Conservation (phyloP, 768 basidiomycete genomes). For the Gloeostereum incarnatum region DNA sequence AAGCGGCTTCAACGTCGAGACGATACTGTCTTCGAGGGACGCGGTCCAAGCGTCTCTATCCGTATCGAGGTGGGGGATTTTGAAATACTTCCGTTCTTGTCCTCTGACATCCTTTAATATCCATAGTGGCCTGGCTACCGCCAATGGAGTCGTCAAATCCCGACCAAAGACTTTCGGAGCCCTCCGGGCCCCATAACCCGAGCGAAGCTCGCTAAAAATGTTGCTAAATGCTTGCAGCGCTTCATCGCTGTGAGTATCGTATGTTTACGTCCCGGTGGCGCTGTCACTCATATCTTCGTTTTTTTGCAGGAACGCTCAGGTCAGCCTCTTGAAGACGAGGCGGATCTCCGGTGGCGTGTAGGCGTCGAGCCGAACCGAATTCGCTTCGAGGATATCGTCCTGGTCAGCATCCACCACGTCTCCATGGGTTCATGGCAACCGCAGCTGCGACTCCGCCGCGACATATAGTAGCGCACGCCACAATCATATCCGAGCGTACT, state of each 20-base stretch:
- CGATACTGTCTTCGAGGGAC: slow-evolving; percentile 57
- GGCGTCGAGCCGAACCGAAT: slow-evolving; percentile 43
- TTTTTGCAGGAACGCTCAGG: slow-evolving; percentile 34
- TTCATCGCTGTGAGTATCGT: slow-evolving; percentile 46
- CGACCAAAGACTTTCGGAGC: slow-evolving; percentile 71
- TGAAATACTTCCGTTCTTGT: slow-evolving; percentile 1
- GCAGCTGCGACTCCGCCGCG: slow-evolving; percentile 53
- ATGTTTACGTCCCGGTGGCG: background rate
- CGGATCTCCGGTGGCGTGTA: slow-evolving; percentile 55
- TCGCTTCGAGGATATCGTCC: slow-evolving; percentile 54
- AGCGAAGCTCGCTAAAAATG: slow-evolving; percentile 69
- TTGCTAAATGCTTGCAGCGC: slow-evolving; percentile 66
- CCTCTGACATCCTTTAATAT: slow-evolving; percentile 7
- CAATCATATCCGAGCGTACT: too few species aligned
- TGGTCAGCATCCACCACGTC: slow-evolving; percentile 77
- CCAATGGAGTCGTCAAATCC: slow-evolving; percentile 74
- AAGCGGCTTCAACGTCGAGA: slow-evolving; percentile 48
- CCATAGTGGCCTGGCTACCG: slow-evolving; percentile 76
- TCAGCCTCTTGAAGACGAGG: slow-evolving; percentile 53
- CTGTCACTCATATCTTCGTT: background rate
- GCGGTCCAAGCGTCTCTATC: slow-evolving; percentile 76
- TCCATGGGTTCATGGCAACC: slow-evolving; percentile 81
- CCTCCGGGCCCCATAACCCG: slow-evolving; percentile 72
- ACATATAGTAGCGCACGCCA: too few species aligned
- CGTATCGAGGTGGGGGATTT: slow-evolving; percentile 50